Conservation (phyloP, 1,284 basidiomycete species). For the Vanrija sp. region DNA sequence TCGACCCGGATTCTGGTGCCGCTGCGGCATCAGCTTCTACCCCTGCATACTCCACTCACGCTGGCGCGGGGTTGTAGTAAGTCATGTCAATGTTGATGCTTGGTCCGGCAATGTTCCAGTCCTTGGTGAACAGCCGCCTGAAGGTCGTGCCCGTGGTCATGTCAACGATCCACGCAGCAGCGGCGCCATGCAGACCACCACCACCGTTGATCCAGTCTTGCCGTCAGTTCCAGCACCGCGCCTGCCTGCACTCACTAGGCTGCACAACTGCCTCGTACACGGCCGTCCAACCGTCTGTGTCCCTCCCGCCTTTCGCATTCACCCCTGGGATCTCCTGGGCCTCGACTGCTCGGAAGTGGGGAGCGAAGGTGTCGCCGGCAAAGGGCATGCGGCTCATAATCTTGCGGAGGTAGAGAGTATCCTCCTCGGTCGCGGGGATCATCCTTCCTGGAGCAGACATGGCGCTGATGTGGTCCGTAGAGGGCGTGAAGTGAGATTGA, state of each 20-base stretch:
- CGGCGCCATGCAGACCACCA: conserved; percentile 34
- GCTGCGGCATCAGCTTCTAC: neutral
- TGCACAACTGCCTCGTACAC: conserved; percentile 7
- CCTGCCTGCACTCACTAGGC: neutral
- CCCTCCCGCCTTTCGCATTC: conserved; percentile 5
- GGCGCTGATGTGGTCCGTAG: no score
- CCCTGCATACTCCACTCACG: neutral
- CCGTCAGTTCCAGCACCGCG: neutral
- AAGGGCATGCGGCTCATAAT: conserved; percentile 6
- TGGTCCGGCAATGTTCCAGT: conserved; percentile 29
- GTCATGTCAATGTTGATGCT: conserved; percentile 31
- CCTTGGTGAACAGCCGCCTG: conserved; percentile 16
- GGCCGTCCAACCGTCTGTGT: conserved; percentile 8
- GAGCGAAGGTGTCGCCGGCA: conserved; percentile 2
- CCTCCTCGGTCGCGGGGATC: conserved; percentile 5
- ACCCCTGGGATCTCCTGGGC: conserved; percentile 7
- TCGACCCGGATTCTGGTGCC: conserved; percentile 1
- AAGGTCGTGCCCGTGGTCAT: conserved; percentile 19
- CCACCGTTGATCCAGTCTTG: conserved; percentile 34
- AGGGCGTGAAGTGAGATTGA: no score
- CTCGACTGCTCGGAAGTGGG: conserved; percentile 1
- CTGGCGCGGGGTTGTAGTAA: conserved; percentile 23
- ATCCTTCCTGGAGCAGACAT: neutral
- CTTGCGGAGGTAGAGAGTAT: conserved; percentile 1
- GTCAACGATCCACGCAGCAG: conserved; percentile 34